These are phyloP conservation scores for Amanita pallidorosea DNA, from an alignment of 768 basidiomycete species.

Conservation along the genomic window DNA sequence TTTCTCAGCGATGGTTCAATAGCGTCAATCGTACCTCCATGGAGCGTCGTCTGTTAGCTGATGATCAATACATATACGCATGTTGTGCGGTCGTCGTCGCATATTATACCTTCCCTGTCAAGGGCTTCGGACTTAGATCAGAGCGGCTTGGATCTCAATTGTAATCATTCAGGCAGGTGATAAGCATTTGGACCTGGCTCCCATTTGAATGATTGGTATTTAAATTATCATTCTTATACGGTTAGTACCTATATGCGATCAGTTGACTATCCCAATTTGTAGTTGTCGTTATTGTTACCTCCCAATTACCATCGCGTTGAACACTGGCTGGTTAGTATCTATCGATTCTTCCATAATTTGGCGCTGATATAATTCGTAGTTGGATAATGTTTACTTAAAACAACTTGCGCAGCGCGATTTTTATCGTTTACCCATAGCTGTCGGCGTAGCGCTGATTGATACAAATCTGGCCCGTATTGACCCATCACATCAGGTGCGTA, in stretches of 20 bases:
- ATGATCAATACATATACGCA: not conserved
- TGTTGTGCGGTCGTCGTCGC: not conserved
- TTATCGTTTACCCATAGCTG: conserved; percentile 50
- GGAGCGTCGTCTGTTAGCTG: conserved; percentile 33
- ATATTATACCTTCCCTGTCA: conserved; percentile 13
- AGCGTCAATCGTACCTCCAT: conserved; percentile 42
- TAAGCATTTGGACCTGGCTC: conserved; percentile 32
- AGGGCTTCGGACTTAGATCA: not conserved
- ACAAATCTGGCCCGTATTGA: conserved; percentile 51
- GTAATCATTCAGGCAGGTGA: conserved; percentile 41
- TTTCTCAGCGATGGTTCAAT: conserved; percentile 38
- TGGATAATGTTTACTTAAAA: conserved; percentile 6
- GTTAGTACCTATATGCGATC: conserved; percentile 31
- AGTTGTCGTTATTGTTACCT: conserved; percentile 10
- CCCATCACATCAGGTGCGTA: conserved; percentile 41
- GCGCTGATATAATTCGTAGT: not conserved
- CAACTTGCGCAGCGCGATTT: conserved; percentile 28
- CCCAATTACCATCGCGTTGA: conserved; percentile 28
- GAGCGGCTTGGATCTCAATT: conserved; percentile 16
- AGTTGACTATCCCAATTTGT: not conserved
- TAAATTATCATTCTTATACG: conserved; percentile 37
- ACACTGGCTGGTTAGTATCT: conserved; percentile 35
- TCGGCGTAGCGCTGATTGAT: conserved; percentile 39
- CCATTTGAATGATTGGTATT: not conserved
- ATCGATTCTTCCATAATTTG: not conserved